Evolutionary conservation across 768 basidiomycete species (phyloP).

Genomic region (Trametes punicea): DNA sequence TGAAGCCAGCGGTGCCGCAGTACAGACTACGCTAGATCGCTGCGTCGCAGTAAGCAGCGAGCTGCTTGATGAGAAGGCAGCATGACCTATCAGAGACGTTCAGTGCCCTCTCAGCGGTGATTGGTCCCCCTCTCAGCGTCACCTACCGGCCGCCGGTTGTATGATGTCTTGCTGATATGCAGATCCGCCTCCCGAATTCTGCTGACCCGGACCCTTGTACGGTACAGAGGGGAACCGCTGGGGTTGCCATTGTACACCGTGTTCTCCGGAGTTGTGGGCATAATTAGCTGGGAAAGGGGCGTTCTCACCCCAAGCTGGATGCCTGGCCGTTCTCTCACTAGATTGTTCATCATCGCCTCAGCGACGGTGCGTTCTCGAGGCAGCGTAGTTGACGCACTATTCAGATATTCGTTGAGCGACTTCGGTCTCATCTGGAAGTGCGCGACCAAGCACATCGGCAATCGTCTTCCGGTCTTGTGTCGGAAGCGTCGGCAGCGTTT

Average conservation of each 20-base stretch:
- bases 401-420: slow-evolving; percentile 40
- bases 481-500: slow-evolving; percentile 42
- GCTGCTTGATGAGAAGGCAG: slow-evolving; percentile 1
- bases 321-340: slow-evolving; percentile 2
- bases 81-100: not conserved
- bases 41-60: not conserved
- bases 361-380: no score
- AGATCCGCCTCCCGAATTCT: not conserved
- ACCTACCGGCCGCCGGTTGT: not conserved
- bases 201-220: not conserved
- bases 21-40: not conserved
- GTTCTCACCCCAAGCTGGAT: slow-evolving; percentile 8
- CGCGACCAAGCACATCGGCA: slow-evolving; percentile 51
- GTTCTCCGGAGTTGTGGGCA: not conserved
- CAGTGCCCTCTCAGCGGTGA: no score
- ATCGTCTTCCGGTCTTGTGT: slow-evolving; percentile 44
- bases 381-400: slow-evolving; percentile 41
- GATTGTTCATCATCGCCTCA: not conserved
- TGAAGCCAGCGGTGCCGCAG: not conserved
- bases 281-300: slow-evolving; percentile 11
- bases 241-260: slow-evolving; percentile 6
- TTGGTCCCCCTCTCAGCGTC: no score
- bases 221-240: slow-evolving; percentile 11
- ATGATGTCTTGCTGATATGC: not conserved
- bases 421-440: slow-evolving; percentile 41